phyloP scores from a whole-genome alignment of 2,329 filamentous ascomycete species.

The Onygena corvina region DNA sequence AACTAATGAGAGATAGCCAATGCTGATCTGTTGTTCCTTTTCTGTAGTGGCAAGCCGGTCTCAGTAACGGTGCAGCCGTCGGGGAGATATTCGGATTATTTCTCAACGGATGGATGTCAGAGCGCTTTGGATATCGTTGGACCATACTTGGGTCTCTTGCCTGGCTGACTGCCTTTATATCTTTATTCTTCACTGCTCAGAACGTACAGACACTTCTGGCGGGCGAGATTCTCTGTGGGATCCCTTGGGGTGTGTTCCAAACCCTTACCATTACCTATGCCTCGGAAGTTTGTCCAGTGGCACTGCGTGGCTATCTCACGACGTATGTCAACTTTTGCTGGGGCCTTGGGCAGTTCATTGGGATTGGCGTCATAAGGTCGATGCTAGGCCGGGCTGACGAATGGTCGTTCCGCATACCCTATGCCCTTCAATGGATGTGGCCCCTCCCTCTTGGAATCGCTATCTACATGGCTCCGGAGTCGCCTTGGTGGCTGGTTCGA shows the following conservation, averaged over 20 bases:
- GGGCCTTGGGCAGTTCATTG: slow-evolving; percentile 41
- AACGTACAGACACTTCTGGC: slow-evolving; percentile 38
- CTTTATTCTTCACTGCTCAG: slow-evolving; percentile 42
- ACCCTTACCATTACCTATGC: slow-evolving; percentile 38
- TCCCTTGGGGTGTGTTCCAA: slow-evolving; percentile 43
- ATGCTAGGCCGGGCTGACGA: slow-evolving; percentile 37
- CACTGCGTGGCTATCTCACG: slow-evolving; percentile 35
- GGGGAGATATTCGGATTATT: slow-evolving; percentile 42
- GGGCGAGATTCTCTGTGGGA: slow-evolving; percentile 41
- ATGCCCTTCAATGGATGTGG: slow-evolving; percentile 44
- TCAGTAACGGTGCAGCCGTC: slow-evolving; percentile 34
- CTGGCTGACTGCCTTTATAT: slow-evolving; percentile 37
- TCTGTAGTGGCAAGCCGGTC: slow-evolving; percentile 36
- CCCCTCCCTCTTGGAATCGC: slow-evolving; percentile 39
- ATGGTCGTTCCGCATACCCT: slow-evolving; percentile 44
- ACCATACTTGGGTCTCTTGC: slow-evolving; percentile 39
- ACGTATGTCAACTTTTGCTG: slow-evolving; percentile 39
- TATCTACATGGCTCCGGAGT: slow-evolving; percentile 39
- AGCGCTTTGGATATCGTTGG: slow-evolving; percentile 42
- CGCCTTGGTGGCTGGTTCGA: slow-evolving; percentile 42
- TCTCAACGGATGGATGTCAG: slow-evolving; percentile 41
- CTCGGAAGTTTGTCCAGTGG: slow-evolving; percentile 38
- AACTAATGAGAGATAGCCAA: slow-evolving; percentile 4
- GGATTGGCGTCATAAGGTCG: slow-evolving; percentile 39
- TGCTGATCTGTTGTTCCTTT: slow-evolving; percentile 11